phyloP scores from a whole-genome alignment of 768 basidiomycete species.

The Lactarius psammicola region DNA sequence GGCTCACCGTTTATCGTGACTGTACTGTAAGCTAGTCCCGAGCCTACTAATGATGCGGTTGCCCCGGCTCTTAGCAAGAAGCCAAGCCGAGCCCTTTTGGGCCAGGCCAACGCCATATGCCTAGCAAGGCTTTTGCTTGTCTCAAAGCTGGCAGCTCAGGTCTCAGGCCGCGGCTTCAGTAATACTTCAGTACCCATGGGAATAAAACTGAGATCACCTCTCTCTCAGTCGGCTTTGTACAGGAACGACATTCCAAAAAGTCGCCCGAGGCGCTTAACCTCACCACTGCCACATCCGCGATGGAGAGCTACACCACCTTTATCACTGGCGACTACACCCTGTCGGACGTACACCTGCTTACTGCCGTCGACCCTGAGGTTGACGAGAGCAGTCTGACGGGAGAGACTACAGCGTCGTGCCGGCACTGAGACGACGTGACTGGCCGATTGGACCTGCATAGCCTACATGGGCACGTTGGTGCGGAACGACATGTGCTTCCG shows the following conservation, averaged over 20 bases:
- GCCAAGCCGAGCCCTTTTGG: no score
- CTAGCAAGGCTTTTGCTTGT: no score
- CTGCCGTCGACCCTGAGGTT: constrained; percentile 85
- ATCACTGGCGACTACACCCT: constrained; percentile 91
- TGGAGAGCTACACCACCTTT: constrained; percentile 71
- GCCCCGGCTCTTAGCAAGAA: no score
- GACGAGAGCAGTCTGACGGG: constrained; percentile 96
- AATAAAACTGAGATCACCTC: background rate
- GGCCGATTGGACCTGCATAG: constrained; percentile 84
- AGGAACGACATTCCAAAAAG: constrained; percentile 93
- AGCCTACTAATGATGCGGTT: no score
- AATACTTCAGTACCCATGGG: no score
- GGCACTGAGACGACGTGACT: constrained; percentile 61
- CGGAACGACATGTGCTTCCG: constrained; percentile 78
- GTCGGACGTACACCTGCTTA: constrained; percentile 82
- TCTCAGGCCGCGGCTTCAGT: no score
- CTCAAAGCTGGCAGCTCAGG: no score
- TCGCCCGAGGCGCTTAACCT: constrained; percentile 90
- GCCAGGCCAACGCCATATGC: no score
- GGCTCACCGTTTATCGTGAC: no score
- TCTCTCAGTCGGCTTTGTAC: constrained; percentile 80
- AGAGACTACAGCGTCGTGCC: constrained; percentile 73
- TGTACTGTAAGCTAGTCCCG: no score
- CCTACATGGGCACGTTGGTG: constrained; percentile 95
- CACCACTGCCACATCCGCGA: constrained; percentile 94